A percentile compares a stretch with the other conserved stretches of the same genome.
Evolutionary conservation across 192 early-diverging fungal species (phyloP).

Genomic region (Linnemannia exigua): DNA sequence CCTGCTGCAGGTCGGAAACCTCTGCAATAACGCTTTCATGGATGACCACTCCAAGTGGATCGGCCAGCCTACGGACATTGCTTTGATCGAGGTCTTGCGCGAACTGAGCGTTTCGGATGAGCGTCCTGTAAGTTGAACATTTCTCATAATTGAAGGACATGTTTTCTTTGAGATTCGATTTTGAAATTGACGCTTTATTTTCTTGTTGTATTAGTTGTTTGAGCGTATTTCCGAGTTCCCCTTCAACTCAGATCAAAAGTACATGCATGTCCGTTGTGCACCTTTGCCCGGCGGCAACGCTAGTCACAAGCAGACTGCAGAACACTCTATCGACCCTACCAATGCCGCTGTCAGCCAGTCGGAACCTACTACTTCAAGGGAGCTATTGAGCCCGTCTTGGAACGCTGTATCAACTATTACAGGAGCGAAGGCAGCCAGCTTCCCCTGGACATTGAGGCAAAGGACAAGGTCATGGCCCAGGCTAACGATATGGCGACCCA

Average conservation of each 20-base stretch:
- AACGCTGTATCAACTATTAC: slow-evolving; percentile 76
- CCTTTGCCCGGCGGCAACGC: slow-evolving; percentile 37
- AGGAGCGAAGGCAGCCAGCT: slow-evolving; percentile 63
- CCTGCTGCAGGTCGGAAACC: slow-evolving; percentile 74
- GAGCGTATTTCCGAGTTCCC: slow-evolving; percentile 84
- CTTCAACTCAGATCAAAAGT: slow-evolving; percentile 95
- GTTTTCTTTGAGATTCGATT: neutral
- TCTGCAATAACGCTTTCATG: slow-evolving; percentile 92
- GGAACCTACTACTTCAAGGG: slow-evolving; percentile 83
- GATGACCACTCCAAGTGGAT: slow-evolving; percentile 82
- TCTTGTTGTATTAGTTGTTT: slow-evolving; percentile 42
- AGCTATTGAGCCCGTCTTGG: slow-evolving; percentile 85
- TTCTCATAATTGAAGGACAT: neutral
- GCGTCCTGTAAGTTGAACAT: slow-evolving; percentile 67
- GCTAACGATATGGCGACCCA: slow-evolving; percentile 78
- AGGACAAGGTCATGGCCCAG: slow-evolving; percentile 69
- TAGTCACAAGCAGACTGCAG: slow-evolving; percentile 37
- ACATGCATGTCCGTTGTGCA: slow-evolving; percentile 84
- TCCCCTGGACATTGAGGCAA: slow-evolving; percentile 68
- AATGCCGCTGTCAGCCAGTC: slow-evolving; percentile 44
- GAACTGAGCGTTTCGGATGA: slow-evolving; percentile 79
- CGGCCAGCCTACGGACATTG: slow-evolving; percentile 96
- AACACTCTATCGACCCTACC: slow-evolving; percentile 49
- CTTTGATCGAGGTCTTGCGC: slow-evolving; percentile 81
- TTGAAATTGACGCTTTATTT: slow-evolving; percentile 1